Conservation (phyloP, 164 flowering plant species). For the Macadamia integrifolia region DNA sequence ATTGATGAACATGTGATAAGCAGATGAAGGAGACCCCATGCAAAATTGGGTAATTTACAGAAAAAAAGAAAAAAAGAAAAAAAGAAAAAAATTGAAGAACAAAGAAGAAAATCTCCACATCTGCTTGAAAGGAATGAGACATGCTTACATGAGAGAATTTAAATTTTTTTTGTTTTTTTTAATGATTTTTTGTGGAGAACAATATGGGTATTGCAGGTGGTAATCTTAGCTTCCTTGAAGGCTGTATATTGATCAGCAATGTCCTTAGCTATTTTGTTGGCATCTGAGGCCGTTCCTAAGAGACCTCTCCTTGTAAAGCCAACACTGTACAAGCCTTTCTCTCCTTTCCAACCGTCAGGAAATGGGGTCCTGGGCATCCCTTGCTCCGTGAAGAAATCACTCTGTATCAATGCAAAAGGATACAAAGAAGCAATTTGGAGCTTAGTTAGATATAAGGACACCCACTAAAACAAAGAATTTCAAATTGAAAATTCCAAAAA, state of each 20-base stretch:
- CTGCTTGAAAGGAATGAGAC: no score
- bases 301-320: conserved; percentile 86
- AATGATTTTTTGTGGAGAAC: not conserved
- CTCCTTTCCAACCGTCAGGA: conserved; percentile 86
- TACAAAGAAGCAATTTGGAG: not conserved
- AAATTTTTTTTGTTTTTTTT: not conserved
- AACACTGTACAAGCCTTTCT: conserved; percentile 65
- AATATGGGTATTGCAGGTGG: conserved; percentile 11
- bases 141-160: no score
- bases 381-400: conserved; percentile 64
- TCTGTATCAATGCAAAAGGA: conserved; percentile 27
- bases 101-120: no score
- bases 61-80: no score
- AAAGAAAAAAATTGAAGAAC: no score
- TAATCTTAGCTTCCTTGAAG: conserved; percentile 11
- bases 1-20: no score
- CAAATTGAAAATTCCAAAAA: not conserved
- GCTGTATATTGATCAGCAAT: conserved; percentile 54
- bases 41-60: no score
- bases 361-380: conserved; percentile 85
- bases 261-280: conserved; percentile 64
- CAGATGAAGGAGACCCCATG: no score
- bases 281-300: conserved; percentile 67
- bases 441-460: not conserved
- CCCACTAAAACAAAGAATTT: not conserved